These are phyloP conservation scores for Mycena capillaripes DNA, from an alignment of 768 basidiomycete genomes.

Conservation along the genomic window DNA sequence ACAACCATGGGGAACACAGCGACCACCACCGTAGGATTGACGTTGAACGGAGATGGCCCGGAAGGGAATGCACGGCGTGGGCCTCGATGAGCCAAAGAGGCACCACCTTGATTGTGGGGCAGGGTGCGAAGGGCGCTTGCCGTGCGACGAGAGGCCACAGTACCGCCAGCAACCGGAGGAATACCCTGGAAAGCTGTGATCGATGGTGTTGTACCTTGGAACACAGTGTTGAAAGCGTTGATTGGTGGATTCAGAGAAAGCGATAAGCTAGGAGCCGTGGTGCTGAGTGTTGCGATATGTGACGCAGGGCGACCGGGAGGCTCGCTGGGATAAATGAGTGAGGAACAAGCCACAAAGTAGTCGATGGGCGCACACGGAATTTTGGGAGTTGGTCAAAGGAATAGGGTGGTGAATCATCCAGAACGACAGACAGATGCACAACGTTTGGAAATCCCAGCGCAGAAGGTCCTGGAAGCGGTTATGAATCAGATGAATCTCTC, in stretches of 20 bases:
- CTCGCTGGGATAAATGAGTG: no score
- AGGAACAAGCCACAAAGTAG: no score
- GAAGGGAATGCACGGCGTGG: neutral
- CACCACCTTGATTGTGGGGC: neutral
- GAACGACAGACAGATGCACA: neutral
- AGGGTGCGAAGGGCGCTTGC: slow-evolving; percentile 16
- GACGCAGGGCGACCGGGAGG: neutral
- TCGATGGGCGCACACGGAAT: no score
- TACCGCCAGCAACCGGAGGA: neutral
- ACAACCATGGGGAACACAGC: neutral
- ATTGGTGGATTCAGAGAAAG: no score
- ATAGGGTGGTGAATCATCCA: neutral
- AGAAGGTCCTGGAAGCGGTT: neutral
- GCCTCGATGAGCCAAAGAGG: neutral
- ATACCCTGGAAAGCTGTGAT: neutral
- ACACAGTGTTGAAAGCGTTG: no score
- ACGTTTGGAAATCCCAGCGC: neutral
- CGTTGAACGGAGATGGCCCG: neutral
- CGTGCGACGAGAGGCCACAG: neutral
- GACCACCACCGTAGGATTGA: neutral
- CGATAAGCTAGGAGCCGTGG: neutral
- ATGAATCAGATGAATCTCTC: neutral
- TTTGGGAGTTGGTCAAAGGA: neutral
- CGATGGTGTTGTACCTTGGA: no score
- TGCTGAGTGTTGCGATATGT: neutral